Conservation (phyloP, 2,329 filamentous ascomycete genomes). For the Plenodomus tracheiphilus region DNA sequence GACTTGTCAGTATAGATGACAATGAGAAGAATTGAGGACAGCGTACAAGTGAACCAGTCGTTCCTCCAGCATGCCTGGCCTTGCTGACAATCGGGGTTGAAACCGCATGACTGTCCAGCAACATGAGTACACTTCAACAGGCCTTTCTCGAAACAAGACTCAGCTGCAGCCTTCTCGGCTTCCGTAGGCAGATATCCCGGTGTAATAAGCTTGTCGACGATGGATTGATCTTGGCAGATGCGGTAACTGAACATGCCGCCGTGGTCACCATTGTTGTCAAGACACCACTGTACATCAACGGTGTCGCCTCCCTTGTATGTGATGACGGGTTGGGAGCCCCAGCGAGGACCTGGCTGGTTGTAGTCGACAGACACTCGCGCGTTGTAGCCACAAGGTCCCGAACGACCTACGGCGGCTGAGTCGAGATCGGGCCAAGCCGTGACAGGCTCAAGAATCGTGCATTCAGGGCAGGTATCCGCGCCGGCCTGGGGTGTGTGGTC, state of each 20-base stretch:
- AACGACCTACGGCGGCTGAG: constrained; percentile 32
- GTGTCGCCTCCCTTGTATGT: constrained; percentile 35
- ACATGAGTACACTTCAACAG: constrained; percentile 38
- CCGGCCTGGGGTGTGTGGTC: constrained; percentile 16
- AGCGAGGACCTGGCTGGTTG: constrained; percentile 37
- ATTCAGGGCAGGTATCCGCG: constrained; percentile 40
- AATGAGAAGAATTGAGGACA: neutral
- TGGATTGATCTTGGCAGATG: constrained; percentile 37
- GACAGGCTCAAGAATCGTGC: constrained; percentile 40
- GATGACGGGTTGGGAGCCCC: constrained; percentile 34
- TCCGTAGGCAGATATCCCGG: constrained; percentile 38
- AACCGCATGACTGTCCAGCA: constrained; percentile 33
- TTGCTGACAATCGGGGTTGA: constrained; percentile 32
- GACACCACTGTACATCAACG: constrained; percentile 39
- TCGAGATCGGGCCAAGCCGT: constrained; percentile 38
- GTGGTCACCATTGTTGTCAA: constrained; percentile 41
- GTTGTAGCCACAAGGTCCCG: constrained; percentile 41
- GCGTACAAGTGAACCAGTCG: constrained; percentile 39
- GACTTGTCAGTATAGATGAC: neutral
- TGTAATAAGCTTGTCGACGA: constrained; percentile 37
- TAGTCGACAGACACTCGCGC: constrained; percentile 41
- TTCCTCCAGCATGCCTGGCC: constrained; percentile 39
- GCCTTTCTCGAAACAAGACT: constrained; percentile 35
- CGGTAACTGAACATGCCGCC: constrained; percentile 42
- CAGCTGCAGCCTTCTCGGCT: constrained; percentile 39